Evolutionary conservation across 225 moss, liverwort and hornwort genomes (phyloP).

Genomic region (Antitrichia curtipendula): DNA sequence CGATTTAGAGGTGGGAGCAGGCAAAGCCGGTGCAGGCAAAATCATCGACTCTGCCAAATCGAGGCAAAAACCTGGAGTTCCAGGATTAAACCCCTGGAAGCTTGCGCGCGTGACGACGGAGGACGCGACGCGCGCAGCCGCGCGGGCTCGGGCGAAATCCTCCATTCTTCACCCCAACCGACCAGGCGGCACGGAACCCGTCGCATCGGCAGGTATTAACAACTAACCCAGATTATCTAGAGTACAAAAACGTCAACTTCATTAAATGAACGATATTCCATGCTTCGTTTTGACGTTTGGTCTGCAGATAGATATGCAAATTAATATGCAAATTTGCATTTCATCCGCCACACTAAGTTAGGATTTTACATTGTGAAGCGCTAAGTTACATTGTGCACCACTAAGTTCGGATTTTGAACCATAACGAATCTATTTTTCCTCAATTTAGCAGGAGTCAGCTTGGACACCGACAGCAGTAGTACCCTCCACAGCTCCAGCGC

Average conservation of each 20-base stretch:
- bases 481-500: slow-evolving; percentile 30
- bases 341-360: background rate
- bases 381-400: background rate
- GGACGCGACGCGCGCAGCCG: slow-evolving; percentile 60
- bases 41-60: background rate
- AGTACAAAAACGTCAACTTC: background rate
- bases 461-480: slow-evolving; percentile 44
- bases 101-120: slow-evolving; percentile 46
- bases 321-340: background rate
- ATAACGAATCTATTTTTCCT: background rate
- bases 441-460: background rate
- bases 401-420: background rate
- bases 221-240: background rate
- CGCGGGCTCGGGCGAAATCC: slow-evolving; percentile 61
- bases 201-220: background rate
- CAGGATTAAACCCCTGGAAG: slow-evolving; percentile 74
- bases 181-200: background rate
- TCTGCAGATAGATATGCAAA: background rate
- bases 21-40: slow-evolving; percentile 37
- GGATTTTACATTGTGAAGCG: background rate
- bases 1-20: slow-evolving; percentile 38
- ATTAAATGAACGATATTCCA: background rate
- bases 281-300: background rate
- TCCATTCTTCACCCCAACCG: slow-evolving; percentile 47
- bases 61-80: slow-evolving; percentile 34